A percentile compares a stretch with the other conserved stretches of the same genome.
Evolutionary conservation across 306 rosid species (phyloP).

Genomic region (Ziziphus jujuba): DNA sequence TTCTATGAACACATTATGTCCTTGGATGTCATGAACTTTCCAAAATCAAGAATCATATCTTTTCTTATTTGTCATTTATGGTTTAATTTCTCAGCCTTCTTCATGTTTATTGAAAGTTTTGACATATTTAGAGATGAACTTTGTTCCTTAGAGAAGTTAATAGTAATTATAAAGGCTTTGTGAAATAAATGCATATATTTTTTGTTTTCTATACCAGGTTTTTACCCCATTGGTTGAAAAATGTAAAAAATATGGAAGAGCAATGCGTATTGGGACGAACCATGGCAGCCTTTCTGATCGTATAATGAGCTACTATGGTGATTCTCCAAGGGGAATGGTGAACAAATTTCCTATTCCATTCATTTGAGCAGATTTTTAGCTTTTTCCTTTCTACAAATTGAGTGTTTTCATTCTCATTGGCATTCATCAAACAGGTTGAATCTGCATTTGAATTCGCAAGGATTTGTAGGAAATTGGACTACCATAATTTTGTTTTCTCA

Average conservation of each 20-base stretch:
- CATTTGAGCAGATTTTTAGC: constrained; percentile 6
- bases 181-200: background rate
- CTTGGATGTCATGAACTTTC: background rate
- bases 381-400: constrained; percentile 12
- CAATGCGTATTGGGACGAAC: constrained; percentile 99
- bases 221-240: constrained; percentile 95
- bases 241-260: constrained; percentile 97
- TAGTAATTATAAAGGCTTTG: background rate
- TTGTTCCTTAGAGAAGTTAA: background rate
- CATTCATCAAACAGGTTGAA: constrained; percentile 74
- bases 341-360: constrained; percentile 28
- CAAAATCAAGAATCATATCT: background rate
- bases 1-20: background rate
- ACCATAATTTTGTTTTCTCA: constrained; percentile 85
- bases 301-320: constrained; percentile 99
- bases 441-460: constrained; percentile 99
- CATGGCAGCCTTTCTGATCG: constrained; percentile 99
- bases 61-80: background rate
- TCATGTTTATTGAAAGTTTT: background rate
- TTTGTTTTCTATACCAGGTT: constrained; percentile 53
- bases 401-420: constrained; percentile 17
- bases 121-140: background rate
- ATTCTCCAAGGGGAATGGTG: constrained; percentile 99
- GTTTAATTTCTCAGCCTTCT: background rate
- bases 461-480: constrained; percentile 92